These are phyloP conservation scores for Penicillium goetzii DNA, from an alignment of 495 filamentous ascomycete species.

Conservation along the genomic window DNA sequence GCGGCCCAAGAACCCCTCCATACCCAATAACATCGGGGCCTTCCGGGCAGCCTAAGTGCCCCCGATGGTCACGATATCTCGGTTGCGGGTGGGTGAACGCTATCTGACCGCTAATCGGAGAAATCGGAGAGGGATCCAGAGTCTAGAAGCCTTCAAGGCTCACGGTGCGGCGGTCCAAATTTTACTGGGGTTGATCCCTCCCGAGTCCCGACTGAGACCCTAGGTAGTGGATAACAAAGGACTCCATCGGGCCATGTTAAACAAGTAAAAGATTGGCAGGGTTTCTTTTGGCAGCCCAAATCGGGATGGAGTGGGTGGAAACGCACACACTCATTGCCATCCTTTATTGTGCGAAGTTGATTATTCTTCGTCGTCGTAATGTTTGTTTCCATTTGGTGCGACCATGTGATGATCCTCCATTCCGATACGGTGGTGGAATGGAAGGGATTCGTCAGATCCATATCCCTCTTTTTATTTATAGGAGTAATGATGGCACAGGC, in stretches of 20 bases:
- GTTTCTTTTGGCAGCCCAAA: constrained; percentile 2
- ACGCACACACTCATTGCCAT: neutral
- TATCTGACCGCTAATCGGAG: constrained; percentile 15
- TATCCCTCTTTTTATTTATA: neutral
- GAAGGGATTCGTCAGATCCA: constrained; percentile 2
- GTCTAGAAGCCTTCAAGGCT: constrained; percentile 21
- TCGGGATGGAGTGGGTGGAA: neutral
- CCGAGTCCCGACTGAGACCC: too few species aligned
- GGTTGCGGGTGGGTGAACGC: constrained; percentile 5
- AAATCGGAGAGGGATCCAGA: constrained; percentile 5
- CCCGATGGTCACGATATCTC: constrained; percentile 7
- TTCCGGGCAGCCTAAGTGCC: neutral
- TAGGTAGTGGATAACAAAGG: constrained; percentile 16
- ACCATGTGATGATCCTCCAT: constrained; percentile 7
- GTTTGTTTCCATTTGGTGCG: neutral
- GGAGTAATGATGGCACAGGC: neutral
- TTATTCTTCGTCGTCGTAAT: neutral
- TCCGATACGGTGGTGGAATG: constrained; percentile 5
- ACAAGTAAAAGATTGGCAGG: constrained; percentile 27
- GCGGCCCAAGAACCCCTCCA: neutral
- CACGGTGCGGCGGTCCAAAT: neutral
- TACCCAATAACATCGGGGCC: constrained; percentile 14
- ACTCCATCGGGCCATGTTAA: constrained; percentile 9
- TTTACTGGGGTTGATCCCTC: constrained; percentile 18
- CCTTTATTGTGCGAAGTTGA: neutral